These are phyloP conservation scores for Fagopyrum tataricum DNA, from an alignment of 148 eudicot genomes.

Conservation along the genomic window DNA sequence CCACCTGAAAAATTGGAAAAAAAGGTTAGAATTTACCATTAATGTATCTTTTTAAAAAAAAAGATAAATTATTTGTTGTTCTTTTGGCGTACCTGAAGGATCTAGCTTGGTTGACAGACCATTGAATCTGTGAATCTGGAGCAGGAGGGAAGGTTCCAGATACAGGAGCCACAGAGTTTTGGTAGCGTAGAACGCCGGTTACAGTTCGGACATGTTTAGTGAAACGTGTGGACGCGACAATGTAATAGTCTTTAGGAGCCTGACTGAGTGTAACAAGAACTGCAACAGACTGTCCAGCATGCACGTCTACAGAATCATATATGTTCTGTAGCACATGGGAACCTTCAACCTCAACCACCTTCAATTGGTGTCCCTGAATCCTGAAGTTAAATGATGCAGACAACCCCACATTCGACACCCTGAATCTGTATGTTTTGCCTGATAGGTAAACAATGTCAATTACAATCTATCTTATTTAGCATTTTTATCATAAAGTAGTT, in stretches of 20 bases:
- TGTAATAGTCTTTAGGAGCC: conserved; percentile 76
- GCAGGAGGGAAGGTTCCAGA: conserved; percentile 75
- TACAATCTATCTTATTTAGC: not conserved
- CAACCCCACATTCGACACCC: conserved; percentile 83
- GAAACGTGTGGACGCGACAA: conserved; percentile 79
- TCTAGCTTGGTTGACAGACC: conserved; percentile 93
- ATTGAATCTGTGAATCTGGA: conserved; percentile 39
- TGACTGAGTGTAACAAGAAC: conserved; percentile 79
- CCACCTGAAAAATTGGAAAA: conserved; percentile 47
- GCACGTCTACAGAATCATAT: conserved; percentile 78
- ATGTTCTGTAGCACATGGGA: conserved; percentile 59
- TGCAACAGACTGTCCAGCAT: conserved; percentile 83
- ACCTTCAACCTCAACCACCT: conserved; percentile 96
- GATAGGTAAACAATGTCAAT: conserved; percentile 16
- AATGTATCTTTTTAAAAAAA: not conserved
- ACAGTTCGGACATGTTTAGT: conserved; percentile 43
- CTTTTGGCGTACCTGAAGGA: conserved; percentile 48
- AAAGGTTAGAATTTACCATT: not conserved
- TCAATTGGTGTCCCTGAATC: conserved; percentile 75
- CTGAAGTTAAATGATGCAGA: conserved; percentile 74
- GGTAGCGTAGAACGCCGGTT: conserved; percentile 55
- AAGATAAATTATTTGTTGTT: not conserved
- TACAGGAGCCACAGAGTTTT: conserved; percentile 47
- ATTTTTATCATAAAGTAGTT: not conserved
- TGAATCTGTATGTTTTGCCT: conserved; percentile 90